Base-by-base conservation (phyloP, 139 green algal species). In the Zygnema cylindricum region DNA sequence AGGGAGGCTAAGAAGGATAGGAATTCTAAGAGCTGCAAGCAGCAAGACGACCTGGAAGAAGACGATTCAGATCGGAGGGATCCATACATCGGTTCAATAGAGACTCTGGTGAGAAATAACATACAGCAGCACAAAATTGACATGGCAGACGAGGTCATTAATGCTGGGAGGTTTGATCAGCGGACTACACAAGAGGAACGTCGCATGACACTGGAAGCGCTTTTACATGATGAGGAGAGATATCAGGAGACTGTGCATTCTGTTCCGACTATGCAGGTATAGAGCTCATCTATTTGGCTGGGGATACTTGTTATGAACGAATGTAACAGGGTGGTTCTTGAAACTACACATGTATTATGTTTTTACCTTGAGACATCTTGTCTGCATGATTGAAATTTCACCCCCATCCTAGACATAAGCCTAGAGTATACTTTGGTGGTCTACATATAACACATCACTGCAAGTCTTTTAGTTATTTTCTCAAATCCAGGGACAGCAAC, bases 51-150 rank as follows among this genome's bases (percentile, higher is more conserved):
- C 38, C 30, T 16, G 23, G 84, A 75, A 1, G 84, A 86, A 43
- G n/a, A n/a, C n/a, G 36, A n/a, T 33, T 77, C 22, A 42, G 41
- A 41, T 3, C 30, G 39, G 43, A 41, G 78, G 30, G 36, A 36
- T 11, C 35, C 35, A 42, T 76, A 63, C 90, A 89, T 93, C 1
- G 97, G 98, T 90, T 95, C 87, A 69, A 96, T 99, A 36, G 97
- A 99, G 94, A 95, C 91, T 0, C 90, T 99, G 40, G 95, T 98
- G 86, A 94, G 97, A 77, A 98, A 99, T 93, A 93, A 96, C 42
- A 99, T 99, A 88, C 97, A 99, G 94, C 95, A 96, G 92, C 91
- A 95, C 71, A 98, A 99, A 93, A 99, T 98, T 77, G 97, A 99
- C 84, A 99, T 99, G 97, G 97, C 97, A 33, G 96, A 97, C 88